Conservation (phyloP, 805 yeast genomes). For the Hanseniaspora hatyaiensis region DNA sequence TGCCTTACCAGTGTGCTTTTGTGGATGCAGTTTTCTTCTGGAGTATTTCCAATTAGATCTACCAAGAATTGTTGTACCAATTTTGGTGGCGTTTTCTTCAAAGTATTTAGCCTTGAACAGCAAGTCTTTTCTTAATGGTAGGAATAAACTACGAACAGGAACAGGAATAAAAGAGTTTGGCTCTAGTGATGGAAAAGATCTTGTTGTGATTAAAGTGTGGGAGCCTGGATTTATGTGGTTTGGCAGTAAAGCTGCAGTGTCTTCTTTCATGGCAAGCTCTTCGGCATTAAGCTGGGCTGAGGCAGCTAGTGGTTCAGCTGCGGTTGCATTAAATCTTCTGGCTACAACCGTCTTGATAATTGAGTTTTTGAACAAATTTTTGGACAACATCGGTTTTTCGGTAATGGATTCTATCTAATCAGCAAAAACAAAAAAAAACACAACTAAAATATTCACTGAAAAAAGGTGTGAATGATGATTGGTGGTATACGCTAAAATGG, state of each 20-base stretch:
- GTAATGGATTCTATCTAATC: too few species aligned
- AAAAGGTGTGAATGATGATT: too few species aligned
- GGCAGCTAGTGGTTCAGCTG: neutral
- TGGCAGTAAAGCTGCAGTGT: conserved; percentile 16
- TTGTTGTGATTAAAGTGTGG: conserved; percentile 62
- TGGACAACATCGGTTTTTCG: conserved; percentile 3
- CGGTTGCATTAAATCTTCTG: conserved; percentile 9
- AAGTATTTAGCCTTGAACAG: conserved; percentile 88
- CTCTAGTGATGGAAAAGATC: conserved; percentile 82
- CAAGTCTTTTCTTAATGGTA: conserved; percentile 77
- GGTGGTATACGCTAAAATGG: too few species aligned
- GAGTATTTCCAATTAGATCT: conserved; percentile 80
- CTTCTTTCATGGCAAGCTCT: neutral
- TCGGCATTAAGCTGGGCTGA: neutral
- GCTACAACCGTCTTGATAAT: neutral
- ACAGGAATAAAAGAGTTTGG: conserved; percentile 71
- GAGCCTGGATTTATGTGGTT: conserved; percentile 43
- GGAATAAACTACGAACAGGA: conserved; percentile 54
- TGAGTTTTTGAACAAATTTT: neutral
- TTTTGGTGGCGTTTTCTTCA: conserved; percentile 82
- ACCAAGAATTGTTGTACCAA: conserved; percentile 80
- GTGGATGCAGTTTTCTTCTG: conserved; percentile 69
- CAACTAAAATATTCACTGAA: too few species aligned
- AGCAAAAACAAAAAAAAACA: too few species aligned
- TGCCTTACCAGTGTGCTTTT: conserved; percentile 91